Evolutionary conservation across 306 rosid species (phyloP).

Genomic region (Prinsepia uniflora): DNA sequence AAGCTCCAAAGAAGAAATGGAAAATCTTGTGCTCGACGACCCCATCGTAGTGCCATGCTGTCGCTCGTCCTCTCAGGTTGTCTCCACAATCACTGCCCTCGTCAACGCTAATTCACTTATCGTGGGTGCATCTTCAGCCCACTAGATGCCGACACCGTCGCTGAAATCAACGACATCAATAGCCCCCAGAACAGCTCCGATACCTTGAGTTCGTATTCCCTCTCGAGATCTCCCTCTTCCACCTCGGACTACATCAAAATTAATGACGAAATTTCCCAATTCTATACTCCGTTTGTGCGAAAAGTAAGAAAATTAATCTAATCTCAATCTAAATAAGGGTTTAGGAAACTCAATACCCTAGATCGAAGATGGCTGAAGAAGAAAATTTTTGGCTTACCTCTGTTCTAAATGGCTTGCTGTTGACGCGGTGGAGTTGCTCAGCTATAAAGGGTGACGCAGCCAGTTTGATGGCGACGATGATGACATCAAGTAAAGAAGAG

Average conservation of each 20-base stretch:
- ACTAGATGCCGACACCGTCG: conserved; percentile 43
- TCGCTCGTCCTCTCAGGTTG: conserved; percentile 24
- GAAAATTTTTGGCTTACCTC: too few relatives aligned
- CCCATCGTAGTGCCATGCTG: conserved; percentile 74
- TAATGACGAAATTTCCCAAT: too few relatives aligned
- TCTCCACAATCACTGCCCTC: conserved; percentile 12
- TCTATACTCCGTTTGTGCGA: too few relatives aligned
- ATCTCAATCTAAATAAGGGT: too few relatives aligned
- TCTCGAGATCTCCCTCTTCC: conserved; percentile 46
- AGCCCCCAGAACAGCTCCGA: conserved; percentile 52
- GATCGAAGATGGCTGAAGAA: too few relatives aligned
- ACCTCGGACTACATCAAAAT: conserved; percentile 52
- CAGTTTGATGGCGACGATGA: too few relatives aligned
- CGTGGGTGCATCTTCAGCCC: conserved; percentile 63
- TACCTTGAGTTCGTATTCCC: conserved; percentile 27
- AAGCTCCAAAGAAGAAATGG: conserved; percentile 49
- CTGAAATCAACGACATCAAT: conserved; percentile 43
- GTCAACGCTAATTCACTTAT: conserved; percentile 40
- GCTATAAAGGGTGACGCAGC: too few relatives aligned
- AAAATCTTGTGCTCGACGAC: conserved; percentile 57
- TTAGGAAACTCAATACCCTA: too few relatives aligned
- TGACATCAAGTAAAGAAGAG: too few relatives aligned
- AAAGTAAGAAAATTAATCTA: too few relatives aligned
- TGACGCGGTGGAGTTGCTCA: too few relatives aligned
- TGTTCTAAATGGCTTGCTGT: too few relatives aligned